Percentiles rank a stretch among this genome's conserved stretches.
Evolutionary conservation across 306 rosid genomes (phyloP).

Genomic region (Cicer pinnatifidum): DNA sequence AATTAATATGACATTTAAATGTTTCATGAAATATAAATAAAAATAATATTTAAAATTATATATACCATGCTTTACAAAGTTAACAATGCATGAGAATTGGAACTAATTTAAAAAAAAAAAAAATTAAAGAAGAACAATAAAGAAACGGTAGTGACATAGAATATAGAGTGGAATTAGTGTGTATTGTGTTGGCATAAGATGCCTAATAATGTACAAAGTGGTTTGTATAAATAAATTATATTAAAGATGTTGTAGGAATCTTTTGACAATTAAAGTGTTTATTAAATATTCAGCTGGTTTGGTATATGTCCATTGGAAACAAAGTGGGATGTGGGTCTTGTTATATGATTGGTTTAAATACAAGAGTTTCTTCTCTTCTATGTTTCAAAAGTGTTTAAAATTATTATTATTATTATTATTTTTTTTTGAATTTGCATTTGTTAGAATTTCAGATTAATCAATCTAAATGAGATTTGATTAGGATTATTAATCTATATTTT

Average conservation of each 20-base stretch:
- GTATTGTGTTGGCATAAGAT: not conserved
- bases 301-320: conserved; percentile 46
- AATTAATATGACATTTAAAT: no score
- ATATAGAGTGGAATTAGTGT: conserved; percentile 25
- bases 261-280: conserved; percentile 39
- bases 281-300: conserved; percentile 46
- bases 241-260: not conserved
- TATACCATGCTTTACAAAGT: no score
- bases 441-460: no score
- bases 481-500: no score
- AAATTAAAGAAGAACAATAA: not conserved
- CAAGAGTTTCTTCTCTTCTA: no score
- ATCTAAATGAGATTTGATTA: no score
- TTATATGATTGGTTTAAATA: conserved; percentile 28
- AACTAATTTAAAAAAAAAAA: not conserved
- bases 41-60: no score
- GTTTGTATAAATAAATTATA: conserved; percentile 41
- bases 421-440: no score
- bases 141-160: not conserved
- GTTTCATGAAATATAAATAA: no score
- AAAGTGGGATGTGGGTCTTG: conserved; percentile 33
- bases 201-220: conserved; percentile 24
- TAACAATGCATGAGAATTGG: no score
- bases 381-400: no score
- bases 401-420: no score